A percentile compares a stretch with the other conserved stretches of the same genome.
phyloP scores from a whole-genome alignment of 768 basidiomycete species.

The Terana coerulea region DNA sequence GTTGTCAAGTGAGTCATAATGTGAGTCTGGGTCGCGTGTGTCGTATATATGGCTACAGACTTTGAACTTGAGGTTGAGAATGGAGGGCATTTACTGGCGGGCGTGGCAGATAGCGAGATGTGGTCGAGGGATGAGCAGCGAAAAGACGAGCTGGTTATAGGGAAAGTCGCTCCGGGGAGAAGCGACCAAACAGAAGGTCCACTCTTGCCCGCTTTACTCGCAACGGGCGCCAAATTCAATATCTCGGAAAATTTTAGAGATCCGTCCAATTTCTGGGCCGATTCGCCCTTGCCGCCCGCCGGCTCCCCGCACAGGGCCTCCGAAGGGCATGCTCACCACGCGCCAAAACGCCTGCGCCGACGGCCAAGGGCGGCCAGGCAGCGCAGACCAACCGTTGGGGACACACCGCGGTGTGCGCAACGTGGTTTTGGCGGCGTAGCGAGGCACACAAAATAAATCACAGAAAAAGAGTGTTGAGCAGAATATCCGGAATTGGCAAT shows the following conservation, averaged over 20 bases:
- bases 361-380: neutral
- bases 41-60: conserved; percentile 32
- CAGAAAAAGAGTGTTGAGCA: neutral
- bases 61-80: conserved; percentile 86
- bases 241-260: conserved; percentile 15
- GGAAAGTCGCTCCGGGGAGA: neutral
- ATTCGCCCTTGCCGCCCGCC: conserved; percentile 10
- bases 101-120: conserved; percentile 11
- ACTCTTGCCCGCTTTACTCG: neutral
- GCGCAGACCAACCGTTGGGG: neutral
- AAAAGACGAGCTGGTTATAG: conserved; percentile 8
- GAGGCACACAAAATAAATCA: neutral
- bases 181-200: too few species aligned
- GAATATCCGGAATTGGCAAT: conserved; percentile 7
- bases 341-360: neutral
- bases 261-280: conserved; percentile 10
- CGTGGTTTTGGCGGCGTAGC: neutral
- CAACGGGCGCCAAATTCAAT: neutral
- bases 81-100: conserved; percentile 60
- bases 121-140: conserved; percentile 10
- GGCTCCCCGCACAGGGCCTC: conserved; percentile 10
- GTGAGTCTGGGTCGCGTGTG: conserved; percentile 11
- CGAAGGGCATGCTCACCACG: neutral
- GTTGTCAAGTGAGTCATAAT: conserved; percentile 13
- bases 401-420: neutral